Percentiles rank a stretch among this genome's conserved stretches.
Evolutionary conservation across 1,284 basidiomycete genomes (phyloP).

Genomic region (Abortiporus biennis): DNA sequence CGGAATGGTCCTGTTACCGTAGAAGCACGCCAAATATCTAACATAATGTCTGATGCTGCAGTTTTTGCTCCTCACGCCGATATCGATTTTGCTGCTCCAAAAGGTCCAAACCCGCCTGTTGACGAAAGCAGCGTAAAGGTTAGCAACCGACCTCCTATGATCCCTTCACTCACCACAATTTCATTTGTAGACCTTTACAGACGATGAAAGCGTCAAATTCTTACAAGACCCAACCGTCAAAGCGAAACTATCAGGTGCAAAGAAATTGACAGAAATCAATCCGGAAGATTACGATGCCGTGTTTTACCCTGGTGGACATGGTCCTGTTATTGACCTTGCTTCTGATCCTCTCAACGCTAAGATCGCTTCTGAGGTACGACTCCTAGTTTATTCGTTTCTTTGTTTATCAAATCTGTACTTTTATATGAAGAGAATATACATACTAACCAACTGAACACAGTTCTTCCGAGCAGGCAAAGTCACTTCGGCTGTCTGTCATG

Average conservation of each 20-base stretch:
- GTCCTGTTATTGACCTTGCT: constrained; percentile 66
- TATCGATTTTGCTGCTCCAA: constrained; percentile 69
- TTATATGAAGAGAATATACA: neutral
- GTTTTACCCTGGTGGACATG: constrained; percentile 77
- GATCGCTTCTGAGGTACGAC: constrained; percentile 48
- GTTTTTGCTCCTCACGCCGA: constrained; percentile 47
- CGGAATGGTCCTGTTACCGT: too few relatives aligned
- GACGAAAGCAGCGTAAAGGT: constrained; percentile 58
- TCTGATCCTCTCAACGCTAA: constrained; percentile 50
- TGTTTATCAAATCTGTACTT: neutral
- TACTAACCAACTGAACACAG: constrained; percentile 20
- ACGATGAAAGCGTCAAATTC: constrained; percentile 58
- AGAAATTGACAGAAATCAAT: constrained; percentile 57
- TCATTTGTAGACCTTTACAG: constrained; percentile 41
- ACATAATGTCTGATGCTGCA: constrained; percentile 4
- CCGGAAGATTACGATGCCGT: constrained; percentile 62
- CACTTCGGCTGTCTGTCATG: constrained; percentile 71
- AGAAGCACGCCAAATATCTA: neutral
- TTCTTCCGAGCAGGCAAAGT: constrained; percentile 60
- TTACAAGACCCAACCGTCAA: constrained; percentile 53
- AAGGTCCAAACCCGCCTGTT: constrained; percentile 68
- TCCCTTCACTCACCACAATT: neutral
- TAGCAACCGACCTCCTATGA: constrained; percentile 4
- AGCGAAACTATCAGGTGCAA: constrained; percentile 52
- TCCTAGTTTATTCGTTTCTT: neutral